Conservation (phyloP, 306 rosid genomes). For the Amphicarpaea edgeworthii region DNA sequence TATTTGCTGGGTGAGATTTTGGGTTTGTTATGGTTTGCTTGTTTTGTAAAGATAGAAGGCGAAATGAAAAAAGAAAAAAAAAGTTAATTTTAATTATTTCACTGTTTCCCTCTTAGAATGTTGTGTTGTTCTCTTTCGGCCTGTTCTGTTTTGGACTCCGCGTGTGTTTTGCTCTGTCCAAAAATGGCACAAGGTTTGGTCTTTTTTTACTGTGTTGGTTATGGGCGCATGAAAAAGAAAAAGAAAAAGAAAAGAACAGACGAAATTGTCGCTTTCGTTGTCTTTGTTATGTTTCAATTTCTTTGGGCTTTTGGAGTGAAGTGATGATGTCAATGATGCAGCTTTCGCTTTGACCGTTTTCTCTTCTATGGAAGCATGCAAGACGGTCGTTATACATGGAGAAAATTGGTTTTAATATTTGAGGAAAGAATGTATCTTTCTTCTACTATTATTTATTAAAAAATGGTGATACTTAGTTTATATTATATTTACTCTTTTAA, state of each 20-base stretch:
- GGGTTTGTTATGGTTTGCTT: constrained; percentile 47
- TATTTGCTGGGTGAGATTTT: constrained; percentile 23
- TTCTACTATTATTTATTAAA: not conserved
- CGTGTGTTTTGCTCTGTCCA: no score
- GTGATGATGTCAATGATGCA: no score
- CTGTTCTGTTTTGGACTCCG: not conserved
- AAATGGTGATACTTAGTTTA: no score
- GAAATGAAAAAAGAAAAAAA: constrained; percentile 17
- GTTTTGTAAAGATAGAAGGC: constrained; percentile 52
- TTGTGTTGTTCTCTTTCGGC: not conserved
- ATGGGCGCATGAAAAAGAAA: not conserved
- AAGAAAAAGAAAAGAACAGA: constrained; percentile 28
- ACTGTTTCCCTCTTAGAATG: not conserved
- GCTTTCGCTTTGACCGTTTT: constrained; percentile 14
- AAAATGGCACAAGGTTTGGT: not conserved
- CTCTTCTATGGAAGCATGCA: not conserved
- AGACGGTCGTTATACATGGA: not conserved
- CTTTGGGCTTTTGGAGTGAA: not conserved
- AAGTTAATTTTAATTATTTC: constrained; percentile 26
- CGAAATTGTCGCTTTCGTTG: constrained; percentile 38
- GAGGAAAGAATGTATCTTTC: not conserved
- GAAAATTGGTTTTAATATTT: not conserved
- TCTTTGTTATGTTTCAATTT: not conserved
- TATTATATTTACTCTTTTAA: no score
- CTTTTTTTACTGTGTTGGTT: not conserved